A percentile compares a stretch with the other conserved stretches of the same genome.
Evolutionary conservation across 306 rosid species (phyloP).

Genomic region (Rosa multiflora): DNA sequence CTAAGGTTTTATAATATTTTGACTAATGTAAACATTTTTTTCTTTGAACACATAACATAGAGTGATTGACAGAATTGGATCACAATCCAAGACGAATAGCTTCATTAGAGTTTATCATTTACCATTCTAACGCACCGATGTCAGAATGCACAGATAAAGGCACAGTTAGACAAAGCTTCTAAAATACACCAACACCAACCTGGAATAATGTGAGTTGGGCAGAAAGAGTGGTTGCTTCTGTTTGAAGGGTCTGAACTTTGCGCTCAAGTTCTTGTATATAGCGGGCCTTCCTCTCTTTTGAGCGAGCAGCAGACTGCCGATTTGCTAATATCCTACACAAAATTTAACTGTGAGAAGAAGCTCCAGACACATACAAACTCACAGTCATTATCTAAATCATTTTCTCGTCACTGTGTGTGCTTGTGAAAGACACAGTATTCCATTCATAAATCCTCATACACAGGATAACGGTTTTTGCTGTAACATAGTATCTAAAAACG

Average conservation of each 20-base stretch:
- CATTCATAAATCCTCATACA: background rate
- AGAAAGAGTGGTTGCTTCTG: conserved; percentile 98
- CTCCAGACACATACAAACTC: background rate
- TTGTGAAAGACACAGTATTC: background rate
- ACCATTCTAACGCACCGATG: background rate
- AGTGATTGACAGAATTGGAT: background rate
- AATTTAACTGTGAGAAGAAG: conserved; percentile 26
- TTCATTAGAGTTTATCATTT: background rate
- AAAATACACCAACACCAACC: conserved; percentile 46
- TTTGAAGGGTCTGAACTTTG: conserved; percentile 96
- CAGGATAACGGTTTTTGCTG: background rate
- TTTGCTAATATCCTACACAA: conserved; percentile 80
- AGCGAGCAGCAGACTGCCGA: conserved; percentile 99
- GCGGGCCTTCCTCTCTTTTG: conserved; percentile 96
- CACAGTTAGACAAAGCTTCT: conserved; percentile 2
- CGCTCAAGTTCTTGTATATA: conserved; percentile 98
- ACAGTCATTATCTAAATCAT: background rate
- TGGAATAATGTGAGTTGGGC: conserved; percentile 95
- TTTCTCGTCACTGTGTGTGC: background rate
- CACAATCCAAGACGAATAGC: background rate
- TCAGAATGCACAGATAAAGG: background rate
- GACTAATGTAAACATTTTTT: background rate
- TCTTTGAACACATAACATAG: background rate
- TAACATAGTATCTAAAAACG: background rate
- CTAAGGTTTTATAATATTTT: background rate